Evolutionary conservation across 2,329 filamentous ascomycete genomes (phyloP), one percentile per base, ranked within the genome.

Genomic region (Orbilia brochopaga): DNA sequence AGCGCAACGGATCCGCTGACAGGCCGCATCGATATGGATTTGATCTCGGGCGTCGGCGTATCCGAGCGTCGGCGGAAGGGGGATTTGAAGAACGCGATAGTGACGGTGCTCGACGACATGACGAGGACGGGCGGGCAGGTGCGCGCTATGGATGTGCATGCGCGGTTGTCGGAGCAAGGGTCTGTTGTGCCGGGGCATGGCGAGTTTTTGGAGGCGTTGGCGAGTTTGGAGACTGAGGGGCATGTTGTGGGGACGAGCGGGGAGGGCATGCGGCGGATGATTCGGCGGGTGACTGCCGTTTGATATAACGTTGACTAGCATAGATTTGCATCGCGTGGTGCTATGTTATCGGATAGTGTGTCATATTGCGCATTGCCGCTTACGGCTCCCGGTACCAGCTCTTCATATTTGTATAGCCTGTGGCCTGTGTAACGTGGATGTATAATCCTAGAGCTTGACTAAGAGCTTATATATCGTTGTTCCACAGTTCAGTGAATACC

Each of bases 11-110:
- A 99, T 79, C 83, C 91, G 0, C 85, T 96, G 76, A 91, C 88
- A 0, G 94, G 94, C 62, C 84, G 96, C 65, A 97, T 99, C 77
- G 94, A 99, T 79, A 97, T 99, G 94, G 90, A 90, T 63, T 83
- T 99, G 54, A 83, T 99, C 74, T 62, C 56, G 11, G 97, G 92
- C 0, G 94, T 97, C 78, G 94, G 94, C n/a, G 95, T 91, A 1
- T 92, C 89, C 76, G 94, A 97, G 79, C 84, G 94, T 56, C 88
- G 90, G 78, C 84, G 91, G 74, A 90, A 88, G 78, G 87, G 89
- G 42, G 92, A 97, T 79, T 82, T 99, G 77, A 96, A 95, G 83
- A 86, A 85, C 64, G 92, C 89, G 0, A 83, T 96, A 0, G 79
- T 96, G 35, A 82, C 81, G 35, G 82, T 92, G 19, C 80, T 99